phyloP scores from a whole-genome alignment of 495 filamentous ascomycete genomes.

The Annulohypoxylon stygium region DNA sequence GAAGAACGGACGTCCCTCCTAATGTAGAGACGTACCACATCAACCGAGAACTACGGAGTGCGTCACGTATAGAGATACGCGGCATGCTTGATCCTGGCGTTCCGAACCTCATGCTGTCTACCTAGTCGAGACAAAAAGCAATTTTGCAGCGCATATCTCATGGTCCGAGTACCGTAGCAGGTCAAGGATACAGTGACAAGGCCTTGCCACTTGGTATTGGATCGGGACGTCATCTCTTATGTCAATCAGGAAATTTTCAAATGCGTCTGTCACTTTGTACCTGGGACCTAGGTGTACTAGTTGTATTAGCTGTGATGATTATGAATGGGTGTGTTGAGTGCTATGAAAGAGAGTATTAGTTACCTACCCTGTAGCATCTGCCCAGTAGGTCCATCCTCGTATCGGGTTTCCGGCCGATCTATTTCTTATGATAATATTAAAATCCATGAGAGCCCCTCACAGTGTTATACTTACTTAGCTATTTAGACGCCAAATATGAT shows the following conservation, averaged over 20 bases:
- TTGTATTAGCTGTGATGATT: too few relatives aligned
- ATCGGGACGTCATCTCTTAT: not conserved
- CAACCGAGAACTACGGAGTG: not conserved
- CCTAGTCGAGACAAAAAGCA: conserved; percentile 21
- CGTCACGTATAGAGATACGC: conserved; percentile 6
- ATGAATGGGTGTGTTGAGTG: not conserved
- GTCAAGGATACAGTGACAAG: not conserved
- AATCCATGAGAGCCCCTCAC: not conserved
- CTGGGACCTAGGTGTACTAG: not conserved
- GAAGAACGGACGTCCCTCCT: not conserved
- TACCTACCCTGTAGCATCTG: not conserved
- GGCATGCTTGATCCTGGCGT: conserved; percentile 11
- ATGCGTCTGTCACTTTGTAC: not conserved
- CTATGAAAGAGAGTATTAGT: not conserved
- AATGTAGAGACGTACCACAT: not conserved
- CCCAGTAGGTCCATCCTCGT: not conserved
- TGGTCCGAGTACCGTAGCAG: not conserved
- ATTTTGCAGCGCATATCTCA: conserved; percentile 5
- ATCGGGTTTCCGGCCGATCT: not conserved
- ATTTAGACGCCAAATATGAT: conserved; percentile 3
- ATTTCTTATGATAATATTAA: not conserved
- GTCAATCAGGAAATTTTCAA: not conserved
- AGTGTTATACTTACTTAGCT: not conserved
- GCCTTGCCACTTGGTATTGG: not conserved
- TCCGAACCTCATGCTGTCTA: not conserved